Percentiles rank a stretch among this genome's conserved stretches.
phyloP scores from a whole-genome alignment of 768 basidiomycete genomes.

The Epithele typhae region DNA sequence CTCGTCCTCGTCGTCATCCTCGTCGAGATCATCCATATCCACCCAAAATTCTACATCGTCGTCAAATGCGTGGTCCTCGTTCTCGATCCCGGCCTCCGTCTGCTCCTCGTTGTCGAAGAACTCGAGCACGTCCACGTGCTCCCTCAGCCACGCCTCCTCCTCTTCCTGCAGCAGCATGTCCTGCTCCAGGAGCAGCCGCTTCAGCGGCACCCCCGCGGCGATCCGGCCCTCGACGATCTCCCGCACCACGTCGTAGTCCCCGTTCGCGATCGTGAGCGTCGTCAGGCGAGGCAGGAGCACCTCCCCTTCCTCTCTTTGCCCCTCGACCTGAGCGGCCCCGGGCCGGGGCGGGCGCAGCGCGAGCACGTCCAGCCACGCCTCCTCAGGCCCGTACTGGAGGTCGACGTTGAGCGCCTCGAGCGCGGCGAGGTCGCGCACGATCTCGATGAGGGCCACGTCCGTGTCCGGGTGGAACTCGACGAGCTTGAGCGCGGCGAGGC shows the following conservation, averaged over 20 bases:
- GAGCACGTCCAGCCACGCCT: slow-evolving; percentile 24
- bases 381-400: slow-evolving; percentile 27
- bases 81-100: too few species aligned
- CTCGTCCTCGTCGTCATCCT: slow-evolving; percentile 14
- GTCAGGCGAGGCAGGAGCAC: slow-evolving; percentile 48
- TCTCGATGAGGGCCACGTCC: slow-evolving; percentile 23
- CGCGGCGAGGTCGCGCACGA: slow-evolving; percentile 42
- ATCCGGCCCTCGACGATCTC: slow-evolving; percentile 40
- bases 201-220: slow-evolving; percentile 41
- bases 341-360: slow-evolving; percentile 2
- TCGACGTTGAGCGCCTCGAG: slow-evolving; percentile 42
- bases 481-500: slow-evolving; percentile 49
- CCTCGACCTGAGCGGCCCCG: slow-evolving; percentile 15
- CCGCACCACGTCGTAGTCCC: slow-evolving; percentile 39
- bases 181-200: slow-evolving; percentile 40
- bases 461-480: slow-evolving; percentile 47
- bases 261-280: slow-evolving; percentile 41
- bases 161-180: slow-evolving; percentile 36
- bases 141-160: slow-evolving; percentile 49
- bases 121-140: slow-evolving; percentile 43
- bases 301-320: neutral
- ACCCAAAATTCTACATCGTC: slow-evolving; percentile 19
- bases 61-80: slow-evolving; percentile 45
- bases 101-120: slow-evolving; percentile 51
- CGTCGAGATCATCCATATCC: slow-evolving; percentile 22